phyloP scores from a whole-genome alignment of 305 asterid species.

The Fraxinus floribunda region DNA sequence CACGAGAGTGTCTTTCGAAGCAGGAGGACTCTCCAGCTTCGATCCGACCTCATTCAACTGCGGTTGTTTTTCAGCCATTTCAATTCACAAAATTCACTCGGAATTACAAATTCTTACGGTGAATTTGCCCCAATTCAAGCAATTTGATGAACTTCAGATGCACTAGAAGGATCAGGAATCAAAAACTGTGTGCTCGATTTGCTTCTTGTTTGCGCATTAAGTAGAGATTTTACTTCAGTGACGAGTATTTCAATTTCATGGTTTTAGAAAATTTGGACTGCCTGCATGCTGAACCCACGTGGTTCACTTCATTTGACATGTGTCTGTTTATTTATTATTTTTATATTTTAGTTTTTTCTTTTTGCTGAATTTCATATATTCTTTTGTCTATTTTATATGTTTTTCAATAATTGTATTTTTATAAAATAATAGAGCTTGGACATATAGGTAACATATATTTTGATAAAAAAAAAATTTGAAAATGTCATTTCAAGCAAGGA shows the following conservation, averaged over 20 bases:
- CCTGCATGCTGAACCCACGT: not conserved
- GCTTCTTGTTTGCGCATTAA: not conserved
- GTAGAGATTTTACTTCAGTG: not conserved
- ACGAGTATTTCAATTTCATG: not conserved
- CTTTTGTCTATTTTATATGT: not conserved
- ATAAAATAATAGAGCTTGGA: not conserved
- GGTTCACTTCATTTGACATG: not conserved
- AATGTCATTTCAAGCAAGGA: too few relatives aligned
- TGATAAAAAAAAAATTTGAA: too few relatives aligned
- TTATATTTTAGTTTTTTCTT: not conserved
- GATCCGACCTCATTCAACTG: slow-evolving; percentile 58
- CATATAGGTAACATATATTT: not conserved
- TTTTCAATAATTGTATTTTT: not conserved
- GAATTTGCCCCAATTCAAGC: not conserved
- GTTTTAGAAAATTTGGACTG: not conserved
- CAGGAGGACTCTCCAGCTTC: slow-evolving; percentile 63
- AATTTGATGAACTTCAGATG: not conserved
- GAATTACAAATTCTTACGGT: not conserved
- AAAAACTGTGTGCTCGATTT: not conserved
- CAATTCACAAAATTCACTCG: not conserved
- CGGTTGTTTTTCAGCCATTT: not conserved
- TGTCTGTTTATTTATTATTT: not conserved
- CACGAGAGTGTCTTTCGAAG: slow-evolving; percentile 72
- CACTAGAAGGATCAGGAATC: not conserved
- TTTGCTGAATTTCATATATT: not conserved